Evolutionary conservation across 805 yeast species (phyloP), one percentile per base, ranked within the genome.

Genomic region (Pichia phayaonensis): DNA sequence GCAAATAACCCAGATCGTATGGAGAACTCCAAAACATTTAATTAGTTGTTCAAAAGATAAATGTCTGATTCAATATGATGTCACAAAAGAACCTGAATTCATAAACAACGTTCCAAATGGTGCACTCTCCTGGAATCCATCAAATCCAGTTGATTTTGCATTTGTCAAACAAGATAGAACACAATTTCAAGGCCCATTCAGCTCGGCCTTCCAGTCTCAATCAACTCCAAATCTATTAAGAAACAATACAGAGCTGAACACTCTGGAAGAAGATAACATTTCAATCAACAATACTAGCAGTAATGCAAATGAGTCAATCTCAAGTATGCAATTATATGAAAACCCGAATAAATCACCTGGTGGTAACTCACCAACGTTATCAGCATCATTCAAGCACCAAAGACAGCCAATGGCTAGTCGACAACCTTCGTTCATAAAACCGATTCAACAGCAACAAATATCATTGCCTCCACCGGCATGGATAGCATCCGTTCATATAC

Each of bases 81-180:
- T 81, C 11, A 55, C 70, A 1, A 54, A 55, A 13, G 76, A 76
- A 48, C 69, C 69, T 58, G 74, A 53, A 6, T 67, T 72, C 1
- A 61, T 77, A 7, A 82, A 81, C 46, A 75, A 77, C 41, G 61
- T 88, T 27, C 71, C 80, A 1, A 65, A 74, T 8, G 72, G 73
- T 0, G 68, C 86, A 0, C 60, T 76, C 5, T 72, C 81, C 0
- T 87, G 94, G 95, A 70, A 79, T 49, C 65, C 67, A 22, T 48
- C 52, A 4, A 73, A 80, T 0, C 61, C 60, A 18, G 73, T 76
- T 41, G 76, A 75, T 45, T 61, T 86, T 41, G 55, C 75, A 1
- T 76, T 81, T 54, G 72, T 80, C 1, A 70, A 72, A 34, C 88
- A 83, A 59, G 71, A 72, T 13, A 70, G 68, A 47, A 45, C 63